These are phyloP conservation scores for Puccinia triticina DNA, from an alignment of 1,284 basidiomycete species.

Conservation along the genomic window DNA sequence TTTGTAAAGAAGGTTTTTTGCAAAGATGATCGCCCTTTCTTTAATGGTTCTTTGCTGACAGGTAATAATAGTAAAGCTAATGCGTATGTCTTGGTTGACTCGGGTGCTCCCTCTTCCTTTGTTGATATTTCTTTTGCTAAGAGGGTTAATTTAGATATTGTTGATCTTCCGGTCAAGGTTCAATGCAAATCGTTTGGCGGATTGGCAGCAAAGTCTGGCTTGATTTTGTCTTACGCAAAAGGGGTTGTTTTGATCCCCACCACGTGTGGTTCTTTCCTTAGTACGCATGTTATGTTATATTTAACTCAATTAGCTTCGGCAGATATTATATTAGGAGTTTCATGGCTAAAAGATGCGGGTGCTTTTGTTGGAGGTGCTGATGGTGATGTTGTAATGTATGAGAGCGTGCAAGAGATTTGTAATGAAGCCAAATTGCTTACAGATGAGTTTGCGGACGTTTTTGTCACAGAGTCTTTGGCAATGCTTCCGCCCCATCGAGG, in stretches of 20 bases:
- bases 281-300: background rate
- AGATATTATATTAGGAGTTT: background rate
- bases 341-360: background rate
- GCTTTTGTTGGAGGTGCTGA: background rate
- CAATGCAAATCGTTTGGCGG: too few species aligned
- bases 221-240: too few species aligned
- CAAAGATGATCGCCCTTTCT: too few species aligned
- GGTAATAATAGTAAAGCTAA: background rate
- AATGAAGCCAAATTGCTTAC: background rate
- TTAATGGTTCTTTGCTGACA: too few species aligned
- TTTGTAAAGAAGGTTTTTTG: too few species aligned
- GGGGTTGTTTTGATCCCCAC: too few species aligned
- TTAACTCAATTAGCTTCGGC: background rate
- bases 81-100: background rate
- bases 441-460: background rate
- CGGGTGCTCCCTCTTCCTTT: background rate
- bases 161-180: too few species aligned
- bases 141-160: background rate
- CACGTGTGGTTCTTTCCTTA: background rate
- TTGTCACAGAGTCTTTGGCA: background rate
- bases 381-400: background rate
- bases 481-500: background rate
- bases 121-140: background rate
- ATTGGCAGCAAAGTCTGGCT: too few species aligned
- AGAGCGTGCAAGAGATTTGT: background rate